A percentile compares a stretch with the other conserved stretches of the same genome.
phyloP scores from a whole-genome alignment of 108 stramenopile genomes.

The Pseudonitzschia multistriata region DNA sequence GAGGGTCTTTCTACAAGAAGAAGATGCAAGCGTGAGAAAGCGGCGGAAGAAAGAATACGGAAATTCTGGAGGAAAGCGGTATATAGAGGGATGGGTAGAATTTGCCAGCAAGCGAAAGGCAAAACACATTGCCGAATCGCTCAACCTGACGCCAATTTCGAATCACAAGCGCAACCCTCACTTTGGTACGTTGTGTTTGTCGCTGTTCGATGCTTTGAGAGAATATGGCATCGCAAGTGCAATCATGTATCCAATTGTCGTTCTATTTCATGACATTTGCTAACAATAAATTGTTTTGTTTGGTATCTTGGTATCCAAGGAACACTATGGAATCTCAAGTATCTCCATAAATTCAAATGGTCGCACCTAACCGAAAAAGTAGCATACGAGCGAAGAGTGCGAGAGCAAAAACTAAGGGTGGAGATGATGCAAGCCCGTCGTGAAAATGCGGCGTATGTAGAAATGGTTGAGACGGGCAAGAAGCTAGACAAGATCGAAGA shows the following conservation, averaged over 20 bases:
- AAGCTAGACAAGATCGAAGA: constrained; percentile 88
- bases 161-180: constrained; percentile 80
- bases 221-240: neutral
- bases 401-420: constrained; percentile 86
- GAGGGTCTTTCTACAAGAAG: constrained; percentile 91
- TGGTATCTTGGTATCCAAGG: constrained; percentile 30
- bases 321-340: constrained; percentile 96
- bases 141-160: constrained; percentile 85
- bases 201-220: too few relatives aligned
- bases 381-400: constrained; percentile 91
- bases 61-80: constrained; percentile 80
- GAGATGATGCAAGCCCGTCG: constrained; percentile 89
- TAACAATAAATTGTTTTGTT: neutral
- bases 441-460: constrained; percentile 87
- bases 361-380: constrained; percentile 95
- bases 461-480: constrained; percentile 89
- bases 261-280: neutral
- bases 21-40: constrained; percentile 80
- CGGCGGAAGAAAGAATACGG: constrained; percentile 67
- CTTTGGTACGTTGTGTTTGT: constrained; percentile 60
- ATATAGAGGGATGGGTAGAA: constrained; percentile 96
- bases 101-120: constrained; percentile 90
- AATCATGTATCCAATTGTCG: neutral
- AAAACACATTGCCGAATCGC: constrained; percentile 69
- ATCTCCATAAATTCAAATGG: constrained; percentile 94